A percentile compares a stretch with the other conserved stretches of the same genome.
phyloP scores from a whole-genome alignment of 345 rosid species.

The Corchorus olitorius region DNA sequence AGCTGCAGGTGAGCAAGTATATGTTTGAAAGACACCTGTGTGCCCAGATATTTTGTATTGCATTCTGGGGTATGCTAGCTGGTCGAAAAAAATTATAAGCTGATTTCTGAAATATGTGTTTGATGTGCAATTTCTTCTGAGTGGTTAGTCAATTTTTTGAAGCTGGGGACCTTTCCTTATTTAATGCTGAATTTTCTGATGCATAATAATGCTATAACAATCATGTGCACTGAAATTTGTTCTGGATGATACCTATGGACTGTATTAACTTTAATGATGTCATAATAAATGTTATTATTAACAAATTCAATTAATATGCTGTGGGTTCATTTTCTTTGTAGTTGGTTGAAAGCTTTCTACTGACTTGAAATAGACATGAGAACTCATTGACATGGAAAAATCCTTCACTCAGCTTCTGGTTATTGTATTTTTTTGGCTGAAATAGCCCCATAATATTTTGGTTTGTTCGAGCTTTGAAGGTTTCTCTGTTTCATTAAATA shows the following conservation, averaged over 20 bases:
- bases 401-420: background rate
- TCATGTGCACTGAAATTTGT: background rate
- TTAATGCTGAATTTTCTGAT: background rate
- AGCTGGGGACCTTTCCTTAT: background rate
- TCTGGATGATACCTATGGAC: background rate
- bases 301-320: background rate
- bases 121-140: conserved; percentile 20
- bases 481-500: background rate
- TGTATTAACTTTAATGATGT: background rate
- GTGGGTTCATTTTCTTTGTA: background rate
- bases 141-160: conserved; percentile 2
- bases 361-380: background rate
- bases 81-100: conserved; percentile 4
- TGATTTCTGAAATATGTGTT: conserved; percentile 8
- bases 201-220: background rate
- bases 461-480: background rate
- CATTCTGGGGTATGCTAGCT: background rate
- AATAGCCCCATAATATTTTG: background rate
- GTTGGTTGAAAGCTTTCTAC: background rate
- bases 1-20: conserved; percentile 72
- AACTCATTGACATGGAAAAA: background rate
- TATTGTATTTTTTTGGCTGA: background rate
- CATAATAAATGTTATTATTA: background rate
- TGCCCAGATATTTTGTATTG: background rate
- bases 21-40: conserved; percentile 9